A percentile compares a stretch with the other conserved stretches of the same genome.
phyloP scores from a whole-genome alignment of 2,329 filamentous ascomycete species.

The Exophiala alcalophila region DNA sequence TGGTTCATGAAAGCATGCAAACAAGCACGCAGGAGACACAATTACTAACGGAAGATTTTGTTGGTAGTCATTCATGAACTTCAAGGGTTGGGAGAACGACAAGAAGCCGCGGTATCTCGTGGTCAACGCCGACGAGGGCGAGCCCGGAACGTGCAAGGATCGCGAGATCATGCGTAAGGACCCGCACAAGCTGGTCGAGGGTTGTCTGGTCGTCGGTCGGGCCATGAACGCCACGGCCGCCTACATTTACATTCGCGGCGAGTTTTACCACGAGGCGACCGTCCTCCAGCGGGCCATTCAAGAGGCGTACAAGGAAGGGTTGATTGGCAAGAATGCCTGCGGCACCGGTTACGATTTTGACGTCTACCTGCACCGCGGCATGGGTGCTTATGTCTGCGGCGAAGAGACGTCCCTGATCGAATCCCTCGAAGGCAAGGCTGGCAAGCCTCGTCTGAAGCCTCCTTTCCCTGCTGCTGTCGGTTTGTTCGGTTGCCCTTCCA shows the following conservation, averaged over 20 bases:
- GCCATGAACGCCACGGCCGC: slow-evolving; percentile 99
- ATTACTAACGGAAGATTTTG: too few relatives aligned
- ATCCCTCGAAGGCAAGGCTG: slow-evolving; percentile 95
- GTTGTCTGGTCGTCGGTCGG: slow-evolving; percentile 89
- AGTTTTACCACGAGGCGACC: slow-evolving; percentile 94
- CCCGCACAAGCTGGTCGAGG: slow-evolving; percentile 97
- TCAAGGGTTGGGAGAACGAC: slow-evolving; percentile 99
- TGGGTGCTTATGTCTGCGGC: slow-evolving; percentile 95
- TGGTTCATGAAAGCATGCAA: too few relatives aligned
- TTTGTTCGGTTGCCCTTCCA: slow-evolving; percentile 96
- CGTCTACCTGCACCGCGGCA: slow-evolving; percentile 92
- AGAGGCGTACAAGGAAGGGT: slow-evolving; percentile 89
- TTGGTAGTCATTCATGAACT: slow-evolving; percentile 98
- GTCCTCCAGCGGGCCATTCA: slow-evolving; percentile 94
- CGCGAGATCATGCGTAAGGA: slow-evolving; percentile 99
- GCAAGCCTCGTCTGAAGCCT: slow-evolving; percentile 97
- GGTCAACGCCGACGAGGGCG: slow-evolving; percentile 97
- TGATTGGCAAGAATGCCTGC: slow-evolving; percentile 98
- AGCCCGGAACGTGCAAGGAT: slow-evolving; percentile 99
- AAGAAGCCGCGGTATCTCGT: slow-evolving; percentile 92
- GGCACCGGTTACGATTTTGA: slow-evolving; percentile 97
- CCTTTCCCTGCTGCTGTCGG: slow-evolving; percentile 97
- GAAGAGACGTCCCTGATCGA: slow-evolving; percentile 98
- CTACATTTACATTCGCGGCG: slow-evolving; percentile 99
- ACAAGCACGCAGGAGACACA: too few relatives aligned